phyloP scores from a whole-genome alignment of 208 protist species.

The Leptomonas pyrrhocoris region DNA sequence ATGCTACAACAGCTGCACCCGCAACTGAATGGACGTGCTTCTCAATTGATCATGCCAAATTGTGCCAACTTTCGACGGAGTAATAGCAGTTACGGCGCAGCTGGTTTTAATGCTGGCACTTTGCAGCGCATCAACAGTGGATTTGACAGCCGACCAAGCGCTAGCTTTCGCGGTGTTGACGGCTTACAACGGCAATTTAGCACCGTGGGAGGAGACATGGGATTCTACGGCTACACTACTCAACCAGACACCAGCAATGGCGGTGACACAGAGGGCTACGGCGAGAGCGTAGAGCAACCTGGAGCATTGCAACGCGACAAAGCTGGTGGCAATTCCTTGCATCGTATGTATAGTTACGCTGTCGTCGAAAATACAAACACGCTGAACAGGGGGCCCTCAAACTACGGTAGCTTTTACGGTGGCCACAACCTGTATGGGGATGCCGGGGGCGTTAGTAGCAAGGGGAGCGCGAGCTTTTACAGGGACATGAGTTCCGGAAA shows the following conservation, averaged over 20 bases:
- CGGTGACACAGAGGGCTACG: neutral
- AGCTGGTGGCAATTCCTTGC: conserved; percentile 1
- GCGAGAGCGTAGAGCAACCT: too few species aligned
- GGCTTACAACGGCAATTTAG: conserved; percentile 3
- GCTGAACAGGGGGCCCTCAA: neutral
- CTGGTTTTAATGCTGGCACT: neutral
- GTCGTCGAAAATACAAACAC: neutral
- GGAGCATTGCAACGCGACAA: neutral
- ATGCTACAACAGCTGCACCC: neutral
- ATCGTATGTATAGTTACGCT: conserved; percentile 14
- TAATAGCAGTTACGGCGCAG: neutral
- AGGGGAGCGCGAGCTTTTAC: conserved; percentile 2
- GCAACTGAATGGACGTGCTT: neutral
- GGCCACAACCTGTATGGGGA: conserved; percentile 8
- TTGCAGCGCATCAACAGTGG: conserved; percentile 5
- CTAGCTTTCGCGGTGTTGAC: neutral
- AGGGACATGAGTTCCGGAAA: conserved; percentile 8
- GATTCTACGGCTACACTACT: neutral
- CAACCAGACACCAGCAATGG: neutral
- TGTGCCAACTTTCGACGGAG: conserved; percentile 2
- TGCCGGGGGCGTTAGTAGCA: neutral
- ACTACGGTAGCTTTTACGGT: conserved; percentile 8
- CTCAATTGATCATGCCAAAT: neutral
- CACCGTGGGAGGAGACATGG: neutral
- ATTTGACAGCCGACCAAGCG: conserved; percentile 4